phyloP scores from a whole-genome alignment of 371 early-diverging fungal species.

The Mortierella sp. region DNA sequence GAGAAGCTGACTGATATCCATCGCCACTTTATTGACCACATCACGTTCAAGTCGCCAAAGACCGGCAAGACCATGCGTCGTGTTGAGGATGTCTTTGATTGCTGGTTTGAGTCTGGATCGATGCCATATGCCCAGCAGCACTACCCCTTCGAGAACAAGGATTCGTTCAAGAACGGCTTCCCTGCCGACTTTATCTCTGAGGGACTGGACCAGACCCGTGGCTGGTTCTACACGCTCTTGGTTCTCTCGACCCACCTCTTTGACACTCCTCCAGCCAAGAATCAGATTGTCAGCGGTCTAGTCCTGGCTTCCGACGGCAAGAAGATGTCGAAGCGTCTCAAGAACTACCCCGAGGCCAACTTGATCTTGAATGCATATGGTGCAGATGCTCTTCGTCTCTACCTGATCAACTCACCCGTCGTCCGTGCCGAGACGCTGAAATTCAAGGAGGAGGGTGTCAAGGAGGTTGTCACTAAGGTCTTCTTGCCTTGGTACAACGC shows the following conservation, averaged over 20 bases:
- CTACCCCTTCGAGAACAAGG: conserved; percentile 98
- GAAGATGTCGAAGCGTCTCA: conserved; percentile 99
- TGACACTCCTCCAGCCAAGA: conserved; percentile 98
- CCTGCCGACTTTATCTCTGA: conserved; percentile 99
- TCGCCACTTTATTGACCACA: conserved; percentile 97
- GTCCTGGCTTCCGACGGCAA: conserved; percentile 99
- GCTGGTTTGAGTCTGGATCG: conserved; percentile 98
- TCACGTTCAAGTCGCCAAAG: conserved; percentile 94
- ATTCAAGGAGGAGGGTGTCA: conserved; percentile 99
- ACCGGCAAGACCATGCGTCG: conserved; percentile 90
- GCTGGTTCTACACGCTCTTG: conserved; percentile 99
- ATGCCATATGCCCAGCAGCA: conserved; percentile 99
- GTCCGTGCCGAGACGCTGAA: conserved; percentile 98
- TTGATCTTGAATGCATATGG: conserved; percentile 93
- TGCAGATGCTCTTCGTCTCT: conserved; percentile 98
- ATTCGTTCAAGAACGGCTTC: conserved; percentile 88
- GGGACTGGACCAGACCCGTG: conserved; percentile 99
- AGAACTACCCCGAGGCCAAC: conserved; percentile 99
- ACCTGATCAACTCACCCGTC: conserved; percentile 99
- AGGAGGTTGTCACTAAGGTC: conserved; percentile 95
- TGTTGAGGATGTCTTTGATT: conserved; percentile 99
- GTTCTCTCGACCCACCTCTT: conserved; percentile 99
- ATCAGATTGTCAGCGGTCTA: conserved; percentile 99
- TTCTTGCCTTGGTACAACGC: conserved; percentile 99
- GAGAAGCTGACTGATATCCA: conserved; percentile 97